Evolutionary conservation across 805 yeast species (phyloP), one percentile per base, ranked within the genome.

Genomic region (Starmerella apis): DNA sequence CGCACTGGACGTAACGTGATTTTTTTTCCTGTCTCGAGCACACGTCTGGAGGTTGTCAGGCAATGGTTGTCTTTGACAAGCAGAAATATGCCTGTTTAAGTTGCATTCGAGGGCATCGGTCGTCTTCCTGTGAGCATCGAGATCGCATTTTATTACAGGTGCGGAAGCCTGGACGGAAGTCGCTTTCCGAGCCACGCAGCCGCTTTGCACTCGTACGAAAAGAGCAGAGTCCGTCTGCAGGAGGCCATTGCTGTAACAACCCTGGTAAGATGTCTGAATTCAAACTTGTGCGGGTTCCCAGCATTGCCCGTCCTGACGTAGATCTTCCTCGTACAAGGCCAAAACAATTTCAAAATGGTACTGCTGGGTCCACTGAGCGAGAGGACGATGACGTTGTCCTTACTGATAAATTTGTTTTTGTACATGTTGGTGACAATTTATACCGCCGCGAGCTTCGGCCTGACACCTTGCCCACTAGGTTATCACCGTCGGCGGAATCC

Each of bases 21-120:
- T 38, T 38, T 24, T 38, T 16, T 22, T 5, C 14, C 20, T 23
- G 25, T 20, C 16, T 7, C 41, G 41, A 37, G 27, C 41, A 10
- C 41, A 23, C 43, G 9, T 7, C 31, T 14, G 13, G 6, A 5
- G 39, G 7, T 8, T 20, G 10, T n/a, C 18, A 9, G 37, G 11
- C 24, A 4, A 56, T 56, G 59, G 59, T 56, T 4, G 48, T 56
- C 9, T 56, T 51, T 37, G 58, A 52, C 28, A 51, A 56, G 43
- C 56, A 51, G 32, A 56, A 60, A 25, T 57, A 56, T 31, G 63
- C 60, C 32, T 56, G 67, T 50, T 37, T 66, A 31, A 62, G 56
- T 60, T 90, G 98, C 62, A 86, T 92, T 22, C 71, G 96, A 39
- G 97, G 97, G 16, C 98, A 90, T 62, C 69, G 98, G 36, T 84